These are phyloP conservation scores for Sugiyamaella neomexicana DNA, from an alignment of 1,139 yeast species.

Conservation along the genomic window DNA sequence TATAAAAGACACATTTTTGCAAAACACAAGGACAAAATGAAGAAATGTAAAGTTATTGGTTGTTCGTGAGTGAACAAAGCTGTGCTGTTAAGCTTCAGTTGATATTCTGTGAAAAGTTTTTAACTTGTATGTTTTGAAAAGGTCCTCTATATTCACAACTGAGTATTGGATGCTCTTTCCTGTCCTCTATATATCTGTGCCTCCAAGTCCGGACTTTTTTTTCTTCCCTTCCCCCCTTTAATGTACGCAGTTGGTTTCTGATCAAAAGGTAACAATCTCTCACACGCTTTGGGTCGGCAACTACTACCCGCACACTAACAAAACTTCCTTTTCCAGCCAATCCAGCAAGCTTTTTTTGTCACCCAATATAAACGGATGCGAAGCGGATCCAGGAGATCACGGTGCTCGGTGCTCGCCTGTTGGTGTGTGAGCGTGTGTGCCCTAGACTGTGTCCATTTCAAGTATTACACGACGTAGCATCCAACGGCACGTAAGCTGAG, in stretches of 20 bases:
- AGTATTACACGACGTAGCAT: background rate
- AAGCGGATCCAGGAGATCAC: background rate
- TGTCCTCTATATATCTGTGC: background rate
- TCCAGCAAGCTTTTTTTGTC: background rate
- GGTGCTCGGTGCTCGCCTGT: background rate
- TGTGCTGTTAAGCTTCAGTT: background rate
- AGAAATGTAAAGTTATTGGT: background rate
- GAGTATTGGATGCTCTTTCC: background rate
- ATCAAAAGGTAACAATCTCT: background rate
- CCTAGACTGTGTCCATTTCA: constrained; percentile 10
- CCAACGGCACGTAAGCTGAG: background rate
- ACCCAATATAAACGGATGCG: background rate
- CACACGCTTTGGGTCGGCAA: background rate
- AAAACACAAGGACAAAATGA: background rate
- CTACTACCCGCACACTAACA: background rate
- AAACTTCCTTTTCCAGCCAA: constrained; percentile 7
- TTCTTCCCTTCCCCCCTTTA: background rate
- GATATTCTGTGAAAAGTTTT: too few relatives aligned
- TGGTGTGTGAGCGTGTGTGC: background rate
- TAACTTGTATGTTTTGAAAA: too few relatives aligned
- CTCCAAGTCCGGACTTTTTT: background rate
- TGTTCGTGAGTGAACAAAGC: background rate
- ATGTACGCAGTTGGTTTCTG: background rate
- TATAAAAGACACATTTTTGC: background rate
- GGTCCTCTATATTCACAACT: too few relatives aligned